Evolutionary conservation across 2,329 filamentous ascomycete species (phyloP).

Genomic region (Diaporthe destruens): DNA sequence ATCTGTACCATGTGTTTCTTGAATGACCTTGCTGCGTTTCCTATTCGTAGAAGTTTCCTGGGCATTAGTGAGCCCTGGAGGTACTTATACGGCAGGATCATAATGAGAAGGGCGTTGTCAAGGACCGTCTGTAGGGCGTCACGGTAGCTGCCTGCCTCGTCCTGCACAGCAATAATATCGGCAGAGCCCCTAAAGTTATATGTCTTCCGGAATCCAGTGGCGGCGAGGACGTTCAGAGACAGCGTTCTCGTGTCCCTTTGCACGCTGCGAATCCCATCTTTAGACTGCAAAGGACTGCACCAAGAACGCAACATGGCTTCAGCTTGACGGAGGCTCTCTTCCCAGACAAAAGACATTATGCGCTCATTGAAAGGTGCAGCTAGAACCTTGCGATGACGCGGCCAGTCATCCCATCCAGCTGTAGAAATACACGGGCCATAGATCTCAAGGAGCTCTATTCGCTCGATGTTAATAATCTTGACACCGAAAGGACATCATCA

Average conservation of each 20-base stretch:
- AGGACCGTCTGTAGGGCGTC: conserved; percentile 47
- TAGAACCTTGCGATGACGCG: conserved; percentile 47
- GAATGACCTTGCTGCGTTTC: conserved; percentile 43
- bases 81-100: conserved; percentile 44
- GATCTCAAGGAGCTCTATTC: conserved; percentile 45
- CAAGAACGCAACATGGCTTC: conserved; percentile 45
- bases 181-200: conserved; percentile 45
- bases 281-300: conserved; percentile 11
- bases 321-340: conserved; percentile 46
- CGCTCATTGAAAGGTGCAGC: conserved; percentile 49
- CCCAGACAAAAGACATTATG: conserved; percentile 49
- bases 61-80: conserved; percentile 42
- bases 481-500: neutral
- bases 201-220: conserved; percentile 45
- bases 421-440: conserved; percentile 50
- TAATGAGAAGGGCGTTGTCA: conserved; percentile 46
- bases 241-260: conserved; percentile 47
- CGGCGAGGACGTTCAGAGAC: conserved; percentile 48
- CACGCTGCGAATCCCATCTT: conserved; percentile 39
- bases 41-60: conserved; percentile 40
- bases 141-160: conserved; percentile 44
- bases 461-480: neutral
- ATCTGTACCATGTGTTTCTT: conserved; percentile 46
- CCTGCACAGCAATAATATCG: conserved; percentile 26
- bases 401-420: conserved; percentile 48